Evolutionary conservation across 805 yeast species (phyloP), one percentile per base, ranked within the genome.

Genomic region (Metschnikowia sp.): DNA sequence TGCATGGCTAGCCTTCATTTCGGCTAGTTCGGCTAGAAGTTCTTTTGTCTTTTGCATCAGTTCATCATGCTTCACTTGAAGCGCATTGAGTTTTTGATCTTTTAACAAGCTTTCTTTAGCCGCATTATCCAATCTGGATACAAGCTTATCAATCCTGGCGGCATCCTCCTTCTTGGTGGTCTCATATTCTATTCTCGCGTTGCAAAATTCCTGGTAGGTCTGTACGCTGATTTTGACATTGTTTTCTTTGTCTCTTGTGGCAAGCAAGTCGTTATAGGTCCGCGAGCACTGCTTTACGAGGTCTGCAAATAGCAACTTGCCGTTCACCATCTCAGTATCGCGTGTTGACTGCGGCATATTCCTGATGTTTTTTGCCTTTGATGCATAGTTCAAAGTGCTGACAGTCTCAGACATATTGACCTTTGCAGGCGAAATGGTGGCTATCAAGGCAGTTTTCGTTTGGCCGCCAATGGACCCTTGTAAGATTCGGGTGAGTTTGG

Each of bases 401-500:
- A 84, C 63, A 0, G 96, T 87, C 62, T 90, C 97, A 29, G 86
- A 91, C n/a, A 81, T 69, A 50, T 85, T 86, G 29, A 80, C 72
- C 49, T 77, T 77, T 0, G 95, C 95, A 0, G 96, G 95, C 8
- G 95, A 87, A 2, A 90, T 77, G 0, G 96, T 90, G 1, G 96
- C 96, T 26, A 90, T 86, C 47, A 90, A 74, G 31, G 91, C 84
- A 0, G 97, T 90, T 59, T 87, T 86, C 0, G 97, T 89, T 47
- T 82, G 76, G 2, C 97, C 97, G 2, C 97, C 97, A 3, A 91
- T 70, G 0, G 91, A 84, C 57, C 86, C 94, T 57, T 87, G 91
- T 35, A 87, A 66, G 28, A 87, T 66, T 45, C 89, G 69, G 0
- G 95, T 87, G 45, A 87, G 72, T 61, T 86, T 87, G 1, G 92